phyloP scores from a whole-genome alignment of 2,329 filamentous ascomycete species.

The Microsporum audouinii region DNA sequence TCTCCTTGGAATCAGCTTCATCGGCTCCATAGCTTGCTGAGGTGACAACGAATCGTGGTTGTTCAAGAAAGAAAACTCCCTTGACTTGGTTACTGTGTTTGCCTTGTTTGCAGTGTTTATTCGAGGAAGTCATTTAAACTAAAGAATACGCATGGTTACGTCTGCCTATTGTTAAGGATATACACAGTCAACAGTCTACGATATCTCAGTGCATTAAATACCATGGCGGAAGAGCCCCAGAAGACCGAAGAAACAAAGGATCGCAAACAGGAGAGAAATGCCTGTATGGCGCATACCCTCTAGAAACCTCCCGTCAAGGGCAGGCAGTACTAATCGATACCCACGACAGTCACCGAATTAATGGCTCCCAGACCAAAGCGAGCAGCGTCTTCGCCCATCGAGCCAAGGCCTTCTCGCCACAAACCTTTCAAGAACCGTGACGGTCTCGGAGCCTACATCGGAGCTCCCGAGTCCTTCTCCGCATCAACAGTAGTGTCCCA shows the following conservation, averaged over 20 bases:
- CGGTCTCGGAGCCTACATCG: conserved; percentile 56
- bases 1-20: no score
- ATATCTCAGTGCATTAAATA: no score
- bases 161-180: no score
- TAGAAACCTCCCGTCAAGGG: background rate
- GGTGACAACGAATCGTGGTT: no score
- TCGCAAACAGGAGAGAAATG: conserved; percentile 2
- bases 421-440: conserved; percentile 41
- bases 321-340: conserved; percentile 1
- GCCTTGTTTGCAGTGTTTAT: no score
- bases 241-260: conserved; percentile 10
- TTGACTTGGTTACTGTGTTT: no score
- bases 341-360: conserved; percentile 9
- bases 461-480: conserved; percentile 50
- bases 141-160: no score
- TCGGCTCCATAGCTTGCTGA: no score
- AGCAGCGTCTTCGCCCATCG: conserved; percentile 16
- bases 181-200: no score
- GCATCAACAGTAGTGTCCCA: conserved; percentile 52
- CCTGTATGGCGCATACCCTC: background rate
- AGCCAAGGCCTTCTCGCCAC: conserved; percentile 9
- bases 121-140: no score
- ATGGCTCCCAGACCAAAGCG: conserved; percentile 14
- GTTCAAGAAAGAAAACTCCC: no score
- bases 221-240: background rate